Conservation (phyloP, 2,329 filamentous ascomycete genomes). For the Calcarisporium arbuscula region DNA sequence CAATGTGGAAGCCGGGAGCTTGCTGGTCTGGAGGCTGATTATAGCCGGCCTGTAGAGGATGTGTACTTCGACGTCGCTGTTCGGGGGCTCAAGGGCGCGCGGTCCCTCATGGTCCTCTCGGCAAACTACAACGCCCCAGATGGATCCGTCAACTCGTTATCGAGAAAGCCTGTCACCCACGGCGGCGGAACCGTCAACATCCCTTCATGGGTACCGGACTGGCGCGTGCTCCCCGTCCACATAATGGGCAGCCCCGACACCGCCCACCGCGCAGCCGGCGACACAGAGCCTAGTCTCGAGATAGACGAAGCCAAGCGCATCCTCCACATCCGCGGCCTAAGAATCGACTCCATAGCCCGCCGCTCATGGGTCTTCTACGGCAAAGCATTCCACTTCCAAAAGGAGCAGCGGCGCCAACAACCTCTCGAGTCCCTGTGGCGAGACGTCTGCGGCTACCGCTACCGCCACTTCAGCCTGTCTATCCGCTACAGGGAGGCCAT, state of each 20-base stretch:
- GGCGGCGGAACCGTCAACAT: slow-evolving; percentile 8
- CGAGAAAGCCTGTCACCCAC: not conserved
- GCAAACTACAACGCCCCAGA: slow-evolving; percentile 20
- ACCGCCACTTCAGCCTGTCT: too few species aligned
- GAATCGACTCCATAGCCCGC: slow-evolving; percentile 18
- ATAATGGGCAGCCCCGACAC: slow-evolving; percentile 24
- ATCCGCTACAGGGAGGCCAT: too few species aligned
- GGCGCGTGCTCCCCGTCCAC: slow-evolving; percentile 25
- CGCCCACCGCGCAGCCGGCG: slow-evolving; percentile 23
- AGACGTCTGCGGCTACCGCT: slow-evolving; percentile 16
- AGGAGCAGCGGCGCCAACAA: slow-evolving; percentile 6
- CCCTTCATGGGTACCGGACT: slow-evolving; percentile 33
- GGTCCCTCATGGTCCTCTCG: slow-evolving; percentile 22
- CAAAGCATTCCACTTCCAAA: slow-evolving; percentile 23
- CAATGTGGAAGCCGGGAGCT: slow-evolving; percentile 15
- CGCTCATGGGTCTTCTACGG: slow-evolving; percentile 23
- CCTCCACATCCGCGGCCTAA: slow-evolving; percentile 21
- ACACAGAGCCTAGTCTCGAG: slow-evolving; percentile 17
- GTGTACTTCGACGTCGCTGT: slow-evolving; percentile 26
- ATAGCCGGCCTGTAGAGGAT: slow-evolving; percentile 22
- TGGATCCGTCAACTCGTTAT: slow-evolving; percentile 5
- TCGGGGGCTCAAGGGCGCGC: slow-evolving; percentile 19
- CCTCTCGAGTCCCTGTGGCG: slow-evolving; percentile 25
- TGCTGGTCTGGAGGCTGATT: slow-evolving; percentile 19
- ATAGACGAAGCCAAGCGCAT: slow-evolving; percentile 17